Percentiles rank a stretch among this genome's conserved stretches.
Conservation (phyloP, 2,329 filamentous ascomycete species). For the Xylaria sp. region DNA sequence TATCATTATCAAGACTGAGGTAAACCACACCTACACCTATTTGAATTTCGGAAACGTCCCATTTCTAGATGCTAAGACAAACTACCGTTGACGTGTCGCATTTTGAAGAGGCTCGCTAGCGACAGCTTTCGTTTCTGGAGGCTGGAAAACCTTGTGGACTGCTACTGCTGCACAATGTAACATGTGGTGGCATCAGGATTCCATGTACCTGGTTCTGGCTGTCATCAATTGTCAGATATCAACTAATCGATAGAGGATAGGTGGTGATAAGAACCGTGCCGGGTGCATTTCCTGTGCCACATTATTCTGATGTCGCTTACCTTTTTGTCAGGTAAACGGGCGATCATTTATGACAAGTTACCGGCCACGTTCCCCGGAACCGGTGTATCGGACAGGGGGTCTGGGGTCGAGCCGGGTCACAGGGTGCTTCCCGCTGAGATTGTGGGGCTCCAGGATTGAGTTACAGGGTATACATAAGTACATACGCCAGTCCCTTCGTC, state of each 20-base stretch:
- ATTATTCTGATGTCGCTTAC: slow-evolving; percentile 22
- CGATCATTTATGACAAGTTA: slow-evolving; percentile 38
- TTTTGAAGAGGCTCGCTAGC: not conserved
- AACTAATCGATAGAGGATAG: slow-evolving; percentile 28
- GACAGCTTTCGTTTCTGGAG: not conserved
- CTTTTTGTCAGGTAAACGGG: slow-evolving; percentile 25
- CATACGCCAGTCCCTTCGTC: not conserved
- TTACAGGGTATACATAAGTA: not conserved
- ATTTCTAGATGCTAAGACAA: slow-evolving; percentile 28
- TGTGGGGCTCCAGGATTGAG: slow-evolving; percentile 19
- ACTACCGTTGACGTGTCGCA: not conserved
- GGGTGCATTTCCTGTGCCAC: slow-evolving; percentile 1
- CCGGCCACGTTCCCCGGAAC: slow-evolving; percentile 38
- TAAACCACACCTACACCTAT: not conserved
- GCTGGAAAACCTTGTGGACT: slow-evolving; percentile 8
- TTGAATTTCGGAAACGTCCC: slow-evolving; percentile 10
- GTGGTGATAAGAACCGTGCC: not conserved
- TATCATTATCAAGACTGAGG: not conserved
- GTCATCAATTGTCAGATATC: slow-evolving; percentile 24
- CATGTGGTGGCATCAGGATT: slow-evolving; percentile 20
- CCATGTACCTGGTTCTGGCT: slow-evolving; percentile 31
- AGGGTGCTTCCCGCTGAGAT: slow-evolving; percentile 30
- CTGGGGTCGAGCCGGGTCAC: slow-evolving; percentile 34
- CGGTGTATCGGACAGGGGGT: slow-evolving; percentile 34
- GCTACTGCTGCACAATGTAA: slow-evolving; percentile 23